Conservation (phyloP, 192 early-diverging fungal species). For the Linnemannia hyalina region DNA sequence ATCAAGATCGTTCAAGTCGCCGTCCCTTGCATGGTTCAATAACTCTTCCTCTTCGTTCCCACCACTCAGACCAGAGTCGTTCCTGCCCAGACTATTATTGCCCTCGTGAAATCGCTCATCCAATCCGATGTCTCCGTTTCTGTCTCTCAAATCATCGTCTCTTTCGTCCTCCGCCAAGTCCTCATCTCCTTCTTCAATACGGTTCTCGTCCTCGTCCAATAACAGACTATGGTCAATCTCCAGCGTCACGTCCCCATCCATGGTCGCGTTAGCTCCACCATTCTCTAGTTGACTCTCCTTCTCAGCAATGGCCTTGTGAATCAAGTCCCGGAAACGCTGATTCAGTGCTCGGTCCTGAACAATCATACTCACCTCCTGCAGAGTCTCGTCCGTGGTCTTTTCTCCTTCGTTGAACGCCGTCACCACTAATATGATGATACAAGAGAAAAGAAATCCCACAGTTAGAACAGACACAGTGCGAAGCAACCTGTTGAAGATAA, state of each 20-base stretch:
- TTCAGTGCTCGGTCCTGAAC: slow-evolving; percentile 38
- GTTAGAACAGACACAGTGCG: neutral
- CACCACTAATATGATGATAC: slow-evolving; percentile 25
- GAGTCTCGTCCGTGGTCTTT: slow-evolving; percentile 49
- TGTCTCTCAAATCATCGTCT: neutral
- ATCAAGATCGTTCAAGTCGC: neutral
- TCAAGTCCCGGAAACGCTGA: slow-evolving; percentile 47
- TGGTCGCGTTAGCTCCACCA: slow-evolving; percentile 21
- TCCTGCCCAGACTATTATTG: neutral
- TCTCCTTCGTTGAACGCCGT: slow-evolving; percentile 52
- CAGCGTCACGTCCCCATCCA: slow-evolving; percentile 42
- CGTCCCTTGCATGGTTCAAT: neutral
- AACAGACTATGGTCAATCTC: slow-evolving; percentile 46
- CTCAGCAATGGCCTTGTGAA: slow-evolving; percentile 49
- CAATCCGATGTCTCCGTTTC: neutral
- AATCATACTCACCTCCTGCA: slow-evolving; percentile 46
- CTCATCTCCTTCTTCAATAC: neutral
- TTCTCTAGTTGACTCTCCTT: slow-evolving; percentile 41
- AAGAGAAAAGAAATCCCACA: neutral
- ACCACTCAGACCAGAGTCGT: neutral
- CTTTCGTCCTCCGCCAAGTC: neutral
- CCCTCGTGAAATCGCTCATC: neutral
- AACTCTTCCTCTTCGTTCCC: neutral
- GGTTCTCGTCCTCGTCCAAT: slow-evolving; percentile 16
- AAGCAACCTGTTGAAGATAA: neutral